phyloP scores from a whole-genome alignment of 306 rosid species.

The Lathyrus aphaca region DNA sequence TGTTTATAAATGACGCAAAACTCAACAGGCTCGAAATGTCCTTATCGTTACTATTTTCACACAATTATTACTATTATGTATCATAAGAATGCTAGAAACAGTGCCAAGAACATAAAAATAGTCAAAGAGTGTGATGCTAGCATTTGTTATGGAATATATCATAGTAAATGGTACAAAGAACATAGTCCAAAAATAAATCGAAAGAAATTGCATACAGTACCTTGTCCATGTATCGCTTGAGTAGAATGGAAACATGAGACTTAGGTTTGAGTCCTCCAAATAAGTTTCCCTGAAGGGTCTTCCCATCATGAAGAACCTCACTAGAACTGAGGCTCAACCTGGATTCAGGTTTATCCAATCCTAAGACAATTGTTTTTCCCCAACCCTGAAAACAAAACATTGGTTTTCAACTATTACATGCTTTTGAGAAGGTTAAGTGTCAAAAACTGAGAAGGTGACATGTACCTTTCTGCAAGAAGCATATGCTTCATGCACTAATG shows the following conservation, averaged over 20 bases:
- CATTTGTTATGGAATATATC: not conserved
- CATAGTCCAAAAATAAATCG: not conserved
- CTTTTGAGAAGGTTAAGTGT: not conserved
- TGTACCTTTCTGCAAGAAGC: slow-evolving; percentile 74
- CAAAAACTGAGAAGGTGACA: not conserved
- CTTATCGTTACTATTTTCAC: not conserved
- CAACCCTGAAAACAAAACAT: slow-evolving; percentile 65
- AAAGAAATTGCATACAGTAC: not conserved
- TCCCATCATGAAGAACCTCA: slow-evolving; percentile 66
- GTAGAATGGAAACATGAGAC: slow-evolving; percentile 67
- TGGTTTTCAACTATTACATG: not conserved
- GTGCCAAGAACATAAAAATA: not conserved
- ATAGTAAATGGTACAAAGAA: not conserved
- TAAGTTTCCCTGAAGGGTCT: slow-evolving; percentile 65
- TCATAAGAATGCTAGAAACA: not conserved
- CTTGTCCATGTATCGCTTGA: slow-evolving; percentile 59
- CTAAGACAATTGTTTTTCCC: slow-evolving; percentile 84
- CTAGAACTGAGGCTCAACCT: slow-evolving; percentile 45
- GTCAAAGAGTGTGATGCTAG: not conserved
- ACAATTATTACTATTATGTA: not conserved
- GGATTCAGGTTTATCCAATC: slow-evolving; percentile 67
- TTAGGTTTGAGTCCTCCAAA: slow-evolving; percentile 86
- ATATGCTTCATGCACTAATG: slow-evolving; percentile 72
- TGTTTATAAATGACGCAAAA: not conserved
- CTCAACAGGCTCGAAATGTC: slow-evolving; percentile 7